Evolutionary conservation across 73 alveolate species (phyloP).

Genomic region (Paramecium octaurelia): DNA sequence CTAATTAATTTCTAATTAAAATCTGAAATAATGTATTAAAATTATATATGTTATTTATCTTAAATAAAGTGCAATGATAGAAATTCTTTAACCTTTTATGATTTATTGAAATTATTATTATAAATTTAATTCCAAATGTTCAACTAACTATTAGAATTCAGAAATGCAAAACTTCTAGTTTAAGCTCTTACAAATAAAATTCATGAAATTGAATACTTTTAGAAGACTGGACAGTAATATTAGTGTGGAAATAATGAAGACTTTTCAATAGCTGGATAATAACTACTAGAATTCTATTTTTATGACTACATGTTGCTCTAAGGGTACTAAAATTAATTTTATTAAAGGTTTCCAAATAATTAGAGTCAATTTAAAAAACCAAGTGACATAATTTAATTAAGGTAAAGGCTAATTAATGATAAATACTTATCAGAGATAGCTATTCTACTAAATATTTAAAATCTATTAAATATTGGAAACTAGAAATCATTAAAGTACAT

Average conservation of each 20-base stretch:
- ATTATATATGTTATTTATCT: background rate
- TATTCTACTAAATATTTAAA: background rate
- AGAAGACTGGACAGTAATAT: background rate
- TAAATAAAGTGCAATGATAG: background rate
- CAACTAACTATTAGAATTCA: background rate
- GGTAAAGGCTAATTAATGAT: background rate
- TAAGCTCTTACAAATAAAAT: background rate
- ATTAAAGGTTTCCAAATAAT: background rate
- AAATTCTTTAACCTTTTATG: background rate
- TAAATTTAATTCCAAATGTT: background rate
- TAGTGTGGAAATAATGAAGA: conserved; percentile 9
- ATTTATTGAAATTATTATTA: background rate
- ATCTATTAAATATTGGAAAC: background rate
- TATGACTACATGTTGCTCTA: background rate
- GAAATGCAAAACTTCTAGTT: background rate
- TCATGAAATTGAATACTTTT: background rate
- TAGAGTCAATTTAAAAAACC: background rate
- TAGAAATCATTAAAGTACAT: background rate
- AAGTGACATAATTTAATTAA: background rate
- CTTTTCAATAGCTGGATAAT: background rate
- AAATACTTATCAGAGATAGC: background rate
- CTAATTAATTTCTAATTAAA: background rate
- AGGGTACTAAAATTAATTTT: background rate
- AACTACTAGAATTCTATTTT: background rate
- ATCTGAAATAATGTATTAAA: background rate